Conservation (phyloP, 768 basidiomycete species). For the Termitomyces heimii region DNA sequence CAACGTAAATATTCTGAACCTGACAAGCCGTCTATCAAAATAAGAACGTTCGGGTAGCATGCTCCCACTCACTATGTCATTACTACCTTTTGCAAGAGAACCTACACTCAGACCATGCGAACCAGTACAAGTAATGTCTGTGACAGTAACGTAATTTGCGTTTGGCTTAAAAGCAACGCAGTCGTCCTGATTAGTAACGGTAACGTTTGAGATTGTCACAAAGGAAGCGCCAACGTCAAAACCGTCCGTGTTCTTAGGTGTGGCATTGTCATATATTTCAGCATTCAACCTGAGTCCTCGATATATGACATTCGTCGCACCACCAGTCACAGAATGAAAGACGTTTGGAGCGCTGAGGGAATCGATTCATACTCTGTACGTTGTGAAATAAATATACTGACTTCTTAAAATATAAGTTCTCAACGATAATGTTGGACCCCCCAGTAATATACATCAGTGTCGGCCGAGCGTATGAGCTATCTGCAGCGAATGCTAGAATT, state of each 20-base stretch:
- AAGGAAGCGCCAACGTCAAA: constrained; percentile 23
- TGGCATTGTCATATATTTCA: constrained; percentile 17
- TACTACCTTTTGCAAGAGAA: constrained; percentile 15
- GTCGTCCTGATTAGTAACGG: constrained; percentile 23
- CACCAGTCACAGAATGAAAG: constrained; percentile 23
- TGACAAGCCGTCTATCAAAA: neutral
- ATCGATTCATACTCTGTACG: neutral
- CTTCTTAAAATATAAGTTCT: constrained; percentile 24
- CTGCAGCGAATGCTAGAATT: constrained; percentile 17
- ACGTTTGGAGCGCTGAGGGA: constrained; percentile 17
- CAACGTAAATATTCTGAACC: constrained; percentile 22
- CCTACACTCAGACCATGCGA: constrained; percentile 27
- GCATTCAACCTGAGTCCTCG: constrained; percentile 19
- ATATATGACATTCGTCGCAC: constrained; percentile 21
- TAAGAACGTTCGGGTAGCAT: neutral
- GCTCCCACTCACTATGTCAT: constrained; percentile 11
- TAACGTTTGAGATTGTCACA: constrained; percentile 22
- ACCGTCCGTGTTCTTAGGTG: constrained; percentile 25
- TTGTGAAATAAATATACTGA: neutral
- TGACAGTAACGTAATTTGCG: constrained; percentile 20
- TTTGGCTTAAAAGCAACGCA: constrained; percentile 26
- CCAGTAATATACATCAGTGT: constrained; percentile 22
- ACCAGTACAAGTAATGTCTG: constrained; percentile 24
- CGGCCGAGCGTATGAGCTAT: constrained; percentile 22
- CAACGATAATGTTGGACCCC: constrained; percentile 20